A percentile compares a stretch with the other conserved stretches of the same genome.
phyloP scores from a whole-genome alignment of 306 rosid species.

The Trifolium fragiferum region DNA sequence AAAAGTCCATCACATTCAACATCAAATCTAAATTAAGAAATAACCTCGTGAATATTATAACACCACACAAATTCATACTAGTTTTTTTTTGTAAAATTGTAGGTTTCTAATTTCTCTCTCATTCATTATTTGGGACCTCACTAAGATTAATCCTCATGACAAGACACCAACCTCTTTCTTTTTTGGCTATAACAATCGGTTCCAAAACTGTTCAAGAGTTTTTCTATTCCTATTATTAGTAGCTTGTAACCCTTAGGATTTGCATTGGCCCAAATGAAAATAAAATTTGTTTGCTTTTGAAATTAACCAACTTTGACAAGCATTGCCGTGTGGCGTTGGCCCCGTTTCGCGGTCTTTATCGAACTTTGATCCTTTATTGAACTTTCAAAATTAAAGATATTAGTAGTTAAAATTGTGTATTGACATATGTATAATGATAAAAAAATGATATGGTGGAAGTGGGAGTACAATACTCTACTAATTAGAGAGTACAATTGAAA shows the following conservation, averaged over 20 bases:
- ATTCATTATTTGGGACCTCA: constrained; percentile 38
- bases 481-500: too few relatives aligned
- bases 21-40: constrained; percentile 42
- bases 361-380: too few relatives aligned
- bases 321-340: neutral
- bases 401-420: too few relatives aligned
- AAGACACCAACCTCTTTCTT: constrained; percentile 47
- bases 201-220: constrained; percentile 43
- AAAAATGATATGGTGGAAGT: too few relatives aligned
- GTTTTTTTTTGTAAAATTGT: constrained; percentile 43
- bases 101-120: constrained; percentile 43
- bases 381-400: too few relatives aligned
- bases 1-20: constrained; percentile 46
- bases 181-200: constrained; percentile 37
- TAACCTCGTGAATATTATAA: constrained; percentile 18
- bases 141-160: constrained; percentile 44
- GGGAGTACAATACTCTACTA: too few relatives aligned
- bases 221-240: constrained; percentile 47
- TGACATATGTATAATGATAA: too few relatives aligned
- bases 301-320: constrained; percentile 41
- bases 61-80: constrained; percentile 33
- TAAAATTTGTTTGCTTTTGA: constrained; percentile 26
- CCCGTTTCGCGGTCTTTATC: neutral
- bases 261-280: constrained; percentile 38
- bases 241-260: constrained; percentile 46